These are phyloP conservation scores for Astrephomene gubernaculifera DNA, from an alignment of 139 green algal species.

Conservation along the genomic window DNA sequence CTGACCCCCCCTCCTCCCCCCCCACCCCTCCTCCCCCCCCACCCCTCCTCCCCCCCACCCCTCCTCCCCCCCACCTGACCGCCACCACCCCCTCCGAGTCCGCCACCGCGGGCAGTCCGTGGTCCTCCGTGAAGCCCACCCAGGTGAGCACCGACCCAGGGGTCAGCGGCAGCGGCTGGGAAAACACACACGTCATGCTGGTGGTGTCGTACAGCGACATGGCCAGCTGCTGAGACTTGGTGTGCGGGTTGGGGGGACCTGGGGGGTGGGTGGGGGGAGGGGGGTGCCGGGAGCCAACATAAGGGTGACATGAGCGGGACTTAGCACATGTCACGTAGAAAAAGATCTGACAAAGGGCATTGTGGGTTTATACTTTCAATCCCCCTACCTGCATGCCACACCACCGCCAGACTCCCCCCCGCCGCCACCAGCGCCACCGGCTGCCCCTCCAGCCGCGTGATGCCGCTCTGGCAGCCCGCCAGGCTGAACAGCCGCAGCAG, in stretches of 20 bases:
- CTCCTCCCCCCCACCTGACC: conserved; percentile 17
- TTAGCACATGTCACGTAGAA: too few relatives aligned
- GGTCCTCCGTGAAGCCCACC: conserved; percentile 82
- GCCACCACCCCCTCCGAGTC: conserved; percentile 76
- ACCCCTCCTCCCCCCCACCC: background rate
- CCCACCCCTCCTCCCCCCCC: background rate
- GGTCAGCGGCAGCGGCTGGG: conserved; percentile 67
- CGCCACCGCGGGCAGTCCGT: conserved; percentile 68
- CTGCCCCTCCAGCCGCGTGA: conserved; percentile 65
- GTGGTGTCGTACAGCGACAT: conserved; percentile 45
- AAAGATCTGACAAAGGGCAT: background rate
- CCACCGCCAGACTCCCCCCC: background rate
- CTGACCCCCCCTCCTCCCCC: too few relatives aligned
- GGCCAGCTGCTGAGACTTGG: conserved; percentile 62
- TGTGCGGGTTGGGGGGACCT: conserved; percentile 35
- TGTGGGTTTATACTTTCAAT: background rate
- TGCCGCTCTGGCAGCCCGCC: conserved; percentile 63
- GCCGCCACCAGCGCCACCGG: conserved; percentile 69
- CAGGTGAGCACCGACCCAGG: conserved; percentile 71
- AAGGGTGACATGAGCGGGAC: too few relatives aligned
- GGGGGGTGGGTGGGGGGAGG: background rate
- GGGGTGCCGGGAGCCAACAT: too few relatives aligned
- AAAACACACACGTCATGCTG: conserved; percentile 12
- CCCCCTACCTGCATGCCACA: conserved; percentile 3
- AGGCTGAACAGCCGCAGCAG: conserved; percentile 85